Conservation (phyloP, 2,329 filamentous ascomycete genomes). For the Microcyclospora pomicola region DNA sequence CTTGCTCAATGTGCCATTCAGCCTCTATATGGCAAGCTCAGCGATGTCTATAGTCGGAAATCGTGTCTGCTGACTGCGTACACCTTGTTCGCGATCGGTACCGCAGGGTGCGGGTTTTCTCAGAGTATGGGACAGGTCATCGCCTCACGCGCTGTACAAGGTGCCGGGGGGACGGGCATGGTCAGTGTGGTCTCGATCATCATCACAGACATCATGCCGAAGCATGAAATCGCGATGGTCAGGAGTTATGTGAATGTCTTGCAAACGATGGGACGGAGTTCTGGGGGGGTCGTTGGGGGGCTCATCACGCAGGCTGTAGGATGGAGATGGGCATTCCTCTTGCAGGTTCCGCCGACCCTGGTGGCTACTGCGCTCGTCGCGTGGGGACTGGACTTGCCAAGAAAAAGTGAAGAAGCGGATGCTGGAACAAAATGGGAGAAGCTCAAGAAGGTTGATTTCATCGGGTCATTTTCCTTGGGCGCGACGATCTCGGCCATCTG, state of each 20-base stretch:
- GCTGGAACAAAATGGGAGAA: slow-evolving; percentile 18
- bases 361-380: slow-evolving; percentile 37
- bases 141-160: slow-evolving; percentile 27
- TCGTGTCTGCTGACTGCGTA: slow-evolving; percentile 27
- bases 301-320: slow-evolving; percentile 48
- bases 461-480: slow-evolving; percentile 37
- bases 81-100: slow-evolving; percentile 28
- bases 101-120: slow-evolving; percentile 26
- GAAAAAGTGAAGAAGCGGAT: slow-evolving; percentile 7
- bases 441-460: slow-evolving; percentile 44
- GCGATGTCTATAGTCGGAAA: slow-evolving; percentile 34
- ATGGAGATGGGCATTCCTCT: slow-evolving; percentile 52
- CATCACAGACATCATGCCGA: slow-evolving; percentile 36
- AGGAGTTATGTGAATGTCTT: slow-evolving; percentile 39
- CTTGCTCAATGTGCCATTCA: slow-evolving; percentile 30
- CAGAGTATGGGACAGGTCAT: slow-evolving; percentile 27
- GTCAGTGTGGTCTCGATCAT: slow-evolving; percentile 33
- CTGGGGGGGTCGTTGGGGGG: slow-evolving; percentile 45
- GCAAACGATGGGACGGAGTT: slow-evolving; percentile 35
- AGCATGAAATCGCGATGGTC: slow-evolving; percentile 35
- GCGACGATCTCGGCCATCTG: slow-evolving; percentile 31
- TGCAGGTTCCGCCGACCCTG: slow-evolving; percentile 42
- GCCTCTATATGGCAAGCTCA: slow-evolving; percentile 31
- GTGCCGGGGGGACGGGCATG: slow-evolving; percentile 33
- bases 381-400: slow-evolving; percentile 12